Conservation (phyloP, 106 monocot genomes). For the Phalaenopsis aphrodite region DNA sequence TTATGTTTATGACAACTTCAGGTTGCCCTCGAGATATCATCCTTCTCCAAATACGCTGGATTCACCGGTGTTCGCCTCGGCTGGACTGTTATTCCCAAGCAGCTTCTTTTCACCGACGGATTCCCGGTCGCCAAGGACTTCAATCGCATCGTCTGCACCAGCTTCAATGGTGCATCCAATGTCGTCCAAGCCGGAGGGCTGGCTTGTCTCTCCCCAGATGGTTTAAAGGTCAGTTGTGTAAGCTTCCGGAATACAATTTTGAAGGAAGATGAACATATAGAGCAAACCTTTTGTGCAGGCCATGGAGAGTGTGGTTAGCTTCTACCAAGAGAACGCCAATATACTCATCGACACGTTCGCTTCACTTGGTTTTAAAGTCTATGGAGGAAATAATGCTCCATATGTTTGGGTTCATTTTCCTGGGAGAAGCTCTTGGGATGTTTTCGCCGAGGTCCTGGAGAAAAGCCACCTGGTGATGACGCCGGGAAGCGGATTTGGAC, state of each 20-base stretch:
- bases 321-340: conserved; percentile 81
- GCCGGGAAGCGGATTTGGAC: conserved; percentile 95
- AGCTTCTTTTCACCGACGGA: conserved; percentile 77
- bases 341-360: conserved; percentile 79
- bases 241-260: neutral
- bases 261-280: too few species aligned
- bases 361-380: conserved; percentile 78
- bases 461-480: conserved; percentile 88
- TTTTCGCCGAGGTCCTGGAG: conserved; percentile 93
- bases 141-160: conserved; percentile 85
- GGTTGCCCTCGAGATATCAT: conserved; percentile 91
- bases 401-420: conserved; percentile 98
- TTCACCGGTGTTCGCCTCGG: conserved; percentile 98
- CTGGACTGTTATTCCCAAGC: conserved; percentile 90
- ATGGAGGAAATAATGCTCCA: conserved; percentile 89
- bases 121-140: conserved; percentile 88
- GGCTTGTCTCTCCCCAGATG: conserved; percentile 75
- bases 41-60: conserved; percentile 93
- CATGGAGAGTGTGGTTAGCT: conserved; percentile 56
- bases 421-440: conserved; percentile 83
- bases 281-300: conserved; percentile 37
- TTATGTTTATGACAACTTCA: conserved; percentile 4
- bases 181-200: conserved; percentile 82
- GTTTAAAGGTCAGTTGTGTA: conserved; percentile 47
- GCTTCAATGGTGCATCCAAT: conserved; percentile 94